phyloP scores from a whole-genome alignment of 805 yeast genomes.

The Spathaspora arborariae region DNA sequence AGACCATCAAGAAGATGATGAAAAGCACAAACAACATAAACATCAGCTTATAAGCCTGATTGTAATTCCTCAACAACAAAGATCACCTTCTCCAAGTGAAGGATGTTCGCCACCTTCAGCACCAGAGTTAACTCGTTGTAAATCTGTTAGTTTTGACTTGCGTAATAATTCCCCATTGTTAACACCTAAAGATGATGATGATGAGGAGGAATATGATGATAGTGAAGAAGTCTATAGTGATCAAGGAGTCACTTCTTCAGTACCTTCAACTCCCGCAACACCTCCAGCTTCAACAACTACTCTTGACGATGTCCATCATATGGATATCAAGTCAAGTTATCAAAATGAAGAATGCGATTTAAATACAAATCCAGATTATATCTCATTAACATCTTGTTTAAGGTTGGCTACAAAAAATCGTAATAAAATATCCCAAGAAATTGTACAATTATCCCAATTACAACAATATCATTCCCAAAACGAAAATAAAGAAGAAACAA shows the following conservation, averaged over 20 bases:
- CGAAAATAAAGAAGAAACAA: constrained; percentile 20
- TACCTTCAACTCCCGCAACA: constrained; percentile 3
- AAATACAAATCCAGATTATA: constrained; percentile 30
- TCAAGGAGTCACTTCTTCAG: neutral
- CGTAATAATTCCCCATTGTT: constrained; percentile 29
- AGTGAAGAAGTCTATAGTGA: neutral
- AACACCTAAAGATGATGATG: constrained; percentile 42
- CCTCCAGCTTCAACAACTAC: constrained; percentile 2
- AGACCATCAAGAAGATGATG: neutral
- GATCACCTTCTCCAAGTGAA: constrained; percentile 21
- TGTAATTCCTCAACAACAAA: constrained; percentile 16
- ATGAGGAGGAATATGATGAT: constrained; percentile 13
- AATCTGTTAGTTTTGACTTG: constrained; percentile 26
- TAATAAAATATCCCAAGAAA: constrained; percentile 24
- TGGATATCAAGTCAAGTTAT: neutral
- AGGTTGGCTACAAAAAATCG: constrained; percentile 23
- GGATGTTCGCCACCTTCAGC: constrained; percentile 5
- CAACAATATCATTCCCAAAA: constrained; percentile 10
- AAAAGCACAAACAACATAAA: constrained; percentile 5
- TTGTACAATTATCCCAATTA: constrained; percentile 26
- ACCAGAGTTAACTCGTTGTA: constrained; percentile 17
- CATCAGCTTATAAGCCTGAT: constrained; percentile 5
- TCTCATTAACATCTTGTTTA: constrained; percentile 29
- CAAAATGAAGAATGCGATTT: neutral
- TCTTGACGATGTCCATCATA: constrained; percentile 1